Base-by-base conservation (phyloP, 1,284 basidiomycete genomes). In the Thelephora terrestris region DNA sequence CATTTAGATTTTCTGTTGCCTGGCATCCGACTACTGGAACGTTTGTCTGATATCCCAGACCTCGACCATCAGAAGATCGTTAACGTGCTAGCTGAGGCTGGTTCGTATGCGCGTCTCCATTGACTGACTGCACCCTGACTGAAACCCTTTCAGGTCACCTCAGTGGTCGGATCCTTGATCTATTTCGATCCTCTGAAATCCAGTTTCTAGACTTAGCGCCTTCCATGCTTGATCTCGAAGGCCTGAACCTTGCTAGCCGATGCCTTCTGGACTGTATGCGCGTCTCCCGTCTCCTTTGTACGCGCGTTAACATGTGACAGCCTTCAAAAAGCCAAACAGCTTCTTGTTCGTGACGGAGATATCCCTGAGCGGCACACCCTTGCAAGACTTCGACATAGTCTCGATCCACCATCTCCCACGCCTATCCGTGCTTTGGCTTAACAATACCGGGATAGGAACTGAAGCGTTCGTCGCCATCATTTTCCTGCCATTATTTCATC, bases 371-470 rank as follows among this genome's bases (percentile, higher is more conserved):
- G 68, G 67, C 23, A 67, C 69, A 18, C 62, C 53, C 12, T 57
- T 83, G 7, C 55, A 60, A 17, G 73, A 81, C 55, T 65, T 67
- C 34, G 74, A 78, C 52, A 55, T 83, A 7, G 58, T 66, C 7
- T 61, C 74, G 52, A 68, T 83, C 20, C 74, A 76, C 45, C 71
- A 73, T 50, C 68, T 83, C 16, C 75, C 74, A 3, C 65, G 63
- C 34, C 69, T 83, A 17, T 60, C 69, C 16, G 62, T 61, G 3
- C 64, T 84, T n/a, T 61, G 68, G 46, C 61, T 84, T 10, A 70
- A 72, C 53, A 68, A 73, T 50, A 80, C 78, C 7, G 70, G 71
- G 9, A 74, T 84, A 35, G 68, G 74, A 23, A 77, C 81, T 55
- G 76, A 81, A 68, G 77, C 72, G 80, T 81, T 52, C 46, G 74